Percentiles rank a stretch among this genome's conserved stretches.
These are phyloP conservation scores for Hyaloscypha finlandica DNA, from an alignment of 495 filamentous ascomycete species.

Conservation along the genomic window DNA sequence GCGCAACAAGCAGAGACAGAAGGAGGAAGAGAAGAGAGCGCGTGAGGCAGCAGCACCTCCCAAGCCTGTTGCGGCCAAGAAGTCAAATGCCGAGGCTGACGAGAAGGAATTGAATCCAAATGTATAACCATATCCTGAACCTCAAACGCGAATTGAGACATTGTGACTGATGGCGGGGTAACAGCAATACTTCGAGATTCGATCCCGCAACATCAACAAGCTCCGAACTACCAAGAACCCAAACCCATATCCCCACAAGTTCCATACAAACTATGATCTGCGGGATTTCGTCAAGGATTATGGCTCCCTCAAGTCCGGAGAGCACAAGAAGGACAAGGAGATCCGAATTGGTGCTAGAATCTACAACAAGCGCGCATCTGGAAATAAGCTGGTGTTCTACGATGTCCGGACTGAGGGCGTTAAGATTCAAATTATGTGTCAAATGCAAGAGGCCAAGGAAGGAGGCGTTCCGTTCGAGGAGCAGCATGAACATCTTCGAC, in stretches of 20 bases:
- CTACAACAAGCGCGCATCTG: conserved; percentile 81
- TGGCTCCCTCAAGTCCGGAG: conserved; percentile 78
- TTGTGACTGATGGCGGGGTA: conserved; percentile 17
- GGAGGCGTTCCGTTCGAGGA: conserved; percentile 69
- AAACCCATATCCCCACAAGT: conserved; percentile 97
- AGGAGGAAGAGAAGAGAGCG: conserved; percentile 83
- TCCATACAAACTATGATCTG: conserved; percentile 79
- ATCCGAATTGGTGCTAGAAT: conserved; percentile 82
- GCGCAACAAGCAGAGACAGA: conserved; percentile 87
- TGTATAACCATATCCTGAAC: conserved; percentile 46
- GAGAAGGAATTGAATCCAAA: conserved; percentile 89
- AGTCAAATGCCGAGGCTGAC: conserved; percentile 64
- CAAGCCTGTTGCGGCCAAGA: conserved; percentile 65
- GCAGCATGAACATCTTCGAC: conserved; percentile 86
- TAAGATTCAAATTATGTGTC: conserved; percentile 89
- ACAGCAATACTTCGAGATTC: conserved; percentile 98
- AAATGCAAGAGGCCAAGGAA: conserved; percentile 67
- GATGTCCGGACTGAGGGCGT: conserved; percentile 83
- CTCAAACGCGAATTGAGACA: background rate
- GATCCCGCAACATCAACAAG: conserved; percentile 81
- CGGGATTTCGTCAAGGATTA: conserved; percentile 75
- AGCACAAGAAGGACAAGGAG: conserved; percentile 69
- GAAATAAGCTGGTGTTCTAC: conserved; percentile 90
- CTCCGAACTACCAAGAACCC: conserved; percentile 77
- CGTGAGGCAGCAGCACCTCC: conserved; percentile 77